A percentile compares a stretch with the other conserved stretches of the same genome.
Conservation (phyloP, 2,329 filamentous ascomycete species). For the Atkinsonella hypoxylon region DNA sequence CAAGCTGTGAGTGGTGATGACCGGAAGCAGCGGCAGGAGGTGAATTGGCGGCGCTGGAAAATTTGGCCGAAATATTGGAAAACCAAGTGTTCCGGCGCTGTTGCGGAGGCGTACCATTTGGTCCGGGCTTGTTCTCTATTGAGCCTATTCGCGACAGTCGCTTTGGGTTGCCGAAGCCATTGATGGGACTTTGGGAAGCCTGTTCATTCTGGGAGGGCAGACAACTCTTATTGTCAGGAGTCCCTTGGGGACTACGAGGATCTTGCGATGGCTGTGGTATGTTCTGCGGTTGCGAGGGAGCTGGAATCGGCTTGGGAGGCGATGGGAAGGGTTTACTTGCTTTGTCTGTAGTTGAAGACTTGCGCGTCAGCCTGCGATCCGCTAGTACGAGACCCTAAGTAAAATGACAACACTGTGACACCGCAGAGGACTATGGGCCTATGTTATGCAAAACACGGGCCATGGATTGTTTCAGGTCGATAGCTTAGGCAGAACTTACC, state of each 20-base stretch:
- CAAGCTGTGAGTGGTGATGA: constrained; percentile 7
- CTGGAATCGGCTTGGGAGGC: constrained; percentile 12
- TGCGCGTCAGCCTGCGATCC: not conserved
- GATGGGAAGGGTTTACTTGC: constrained; percentile 18
- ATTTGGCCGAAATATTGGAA: constrained; percentile 83
- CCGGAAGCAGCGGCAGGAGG: constrained; percentile 17
- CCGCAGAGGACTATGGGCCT: too few relatives aligned
- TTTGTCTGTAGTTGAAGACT: constrained; percentile 16
- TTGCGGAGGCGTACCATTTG: constrained; percentile 25
- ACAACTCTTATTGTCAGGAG: constrained; percentile 13
- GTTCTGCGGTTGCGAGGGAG: constrained; percentile 20
- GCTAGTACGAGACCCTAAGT: not conserved
- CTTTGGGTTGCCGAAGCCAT: constrained; percentile 13
- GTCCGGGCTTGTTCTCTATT: constrained; percentile 19
- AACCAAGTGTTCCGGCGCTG: constrained; percentile 77
- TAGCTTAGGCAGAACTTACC: constrained; percentile 34
- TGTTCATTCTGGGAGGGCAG: constrained; percentile 10
- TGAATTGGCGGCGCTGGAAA: constrained; percentile 49
- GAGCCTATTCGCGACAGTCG: constrained; percentile 23
- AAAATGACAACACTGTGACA: too few relatives aligned
- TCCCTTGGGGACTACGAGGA: constrained; percentile 15
- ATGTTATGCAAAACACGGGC: too few relatives aligned
- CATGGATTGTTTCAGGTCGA: too few relatives aligned
- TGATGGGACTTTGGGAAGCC: constrained; percentile 12
- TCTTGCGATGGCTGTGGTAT: constrained; percentile 18